Evolutionary conservation across 805 yeast species (phyloP).

Genomic region (Yarrowia deformans): DNA sequence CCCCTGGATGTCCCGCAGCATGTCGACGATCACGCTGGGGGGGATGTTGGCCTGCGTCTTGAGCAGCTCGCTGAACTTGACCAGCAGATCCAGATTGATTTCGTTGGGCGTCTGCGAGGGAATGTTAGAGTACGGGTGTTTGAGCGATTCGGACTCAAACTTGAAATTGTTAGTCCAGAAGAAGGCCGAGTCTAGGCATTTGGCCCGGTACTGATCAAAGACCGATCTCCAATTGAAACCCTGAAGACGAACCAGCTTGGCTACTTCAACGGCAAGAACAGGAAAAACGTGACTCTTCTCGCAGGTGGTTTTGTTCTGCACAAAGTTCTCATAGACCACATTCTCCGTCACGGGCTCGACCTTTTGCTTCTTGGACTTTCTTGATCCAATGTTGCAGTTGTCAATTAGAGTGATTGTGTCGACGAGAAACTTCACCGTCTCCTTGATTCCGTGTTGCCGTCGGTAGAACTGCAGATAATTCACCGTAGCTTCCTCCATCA

Average conservation of each 20-base stretch:
- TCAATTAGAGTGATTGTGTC: neutral
- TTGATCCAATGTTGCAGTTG: neutral
- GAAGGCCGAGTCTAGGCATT: constrained; percentile 45
- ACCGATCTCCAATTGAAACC: constrained; percentile 41
- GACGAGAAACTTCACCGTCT: neutral
- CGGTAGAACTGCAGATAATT: constrained; percentile 27
- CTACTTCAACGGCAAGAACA: constrained; percentile 15
- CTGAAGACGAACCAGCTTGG: constrained; percentile 6
- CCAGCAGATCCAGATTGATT: constrained; percentile 40
- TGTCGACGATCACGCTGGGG: constrained; percentile 45
- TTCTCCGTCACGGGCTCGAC: constrained; percentile 1
- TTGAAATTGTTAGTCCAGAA: constrained; percentile 49
- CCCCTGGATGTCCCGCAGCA: constrained; percentile 46
- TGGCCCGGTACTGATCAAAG: constrained; percentile 43
- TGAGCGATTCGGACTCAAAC: constrained; percentile 46
- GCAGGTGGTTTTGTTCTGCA: constrained; percentile 13
- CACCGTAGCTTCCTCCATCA: constrained; percentile 43
- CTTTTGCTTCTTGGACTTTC: constrained; percentile 29
- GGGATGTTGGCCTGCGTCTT: constrained; percentile 44
- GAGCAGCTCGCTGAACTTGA: constrained; percentile 42
- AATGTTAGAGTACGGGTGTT: constrained; percentile 4
- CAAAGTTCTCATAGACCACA: constrained; percentile 6
- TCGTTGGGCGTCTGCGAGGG: constrained; percentile 20
- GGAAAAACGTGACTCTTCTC: constrained; percentile 10
- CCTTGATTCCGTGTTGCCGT: constrained; percentile 3